A percentile compares a stretch with the other conserved stretches of the same genome.
Evolutionary conservation across 352 stramenopile species (phyloP).

Genomic region (Salisapilia sapeloensis): DNA sequence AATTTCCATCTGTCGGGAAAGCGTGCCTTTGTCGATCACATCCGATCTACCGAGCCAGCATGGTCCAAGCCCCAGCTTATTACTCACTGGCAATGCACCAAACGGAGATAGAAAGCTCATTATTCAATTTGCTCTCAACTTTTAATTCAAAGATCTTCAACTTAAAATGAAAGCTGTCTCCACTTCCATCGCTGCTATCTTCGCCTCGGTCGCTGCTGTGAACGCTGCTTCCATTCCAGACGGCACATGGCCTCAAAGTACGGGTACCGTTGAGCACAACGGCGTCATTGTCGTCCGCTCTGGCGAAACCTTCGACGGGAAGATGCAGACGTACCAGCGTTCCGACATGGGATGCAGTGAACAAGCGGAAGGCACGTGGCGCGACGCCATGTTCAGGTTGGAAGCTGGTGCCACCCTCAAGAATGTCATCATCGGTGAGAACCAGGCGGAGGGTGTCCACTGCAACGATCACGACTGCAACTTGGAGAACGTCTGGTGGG

Average conservation of each 20-base stretch:
- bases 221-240: slow-evolving; percentile 7
- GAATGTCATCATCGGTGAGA: slow-evolving; percentile 37
- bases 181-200: too few relatives aligned
- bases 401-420: slow-evolving; percentile 22
- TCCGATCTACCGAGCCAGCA: too few relatives aligned
- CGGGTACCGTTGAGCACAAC: slow-evolving; percentile 6
- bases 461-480: slow-evolving; percentile 16
- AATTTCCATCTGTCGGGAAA: too few relatives aligned
- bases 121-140: too few relatives aligned
- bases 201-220: slow-evolving; percentile 1
- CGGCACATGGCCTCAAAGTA: slow-evolving; percentile 10
- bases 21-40: too few relatives aligned
- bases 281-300: slow-evolving; percentile 13
- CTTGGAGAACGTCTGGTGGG: slow-evolving; percentile 37
- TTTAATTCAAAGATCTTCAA: too few relatives aligned
- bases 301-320: slow-evolving; percentile 26
- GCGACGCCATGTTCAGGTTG: slow-evolving; percentile 20
- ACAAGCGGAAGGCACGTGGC: slow-evolving; percentile 8
- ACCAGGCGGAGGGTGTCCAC: slow-evolving; percentile 32
- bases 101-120: too few relatives aligned
- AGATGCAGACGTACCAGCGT: slow-evolving; percentile 36
- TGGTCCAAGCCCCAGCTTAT: too few relatives aligned
- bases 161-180: too few relatives aligned
- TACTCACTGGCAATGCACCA: too few relatives aligned
- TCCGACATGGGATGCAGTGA: slow-evolving; percentile 20